Base-by-base conservation (phyloP, 2,329 filamentous ascomycete species). In the Epichloe elymi region DNA sequence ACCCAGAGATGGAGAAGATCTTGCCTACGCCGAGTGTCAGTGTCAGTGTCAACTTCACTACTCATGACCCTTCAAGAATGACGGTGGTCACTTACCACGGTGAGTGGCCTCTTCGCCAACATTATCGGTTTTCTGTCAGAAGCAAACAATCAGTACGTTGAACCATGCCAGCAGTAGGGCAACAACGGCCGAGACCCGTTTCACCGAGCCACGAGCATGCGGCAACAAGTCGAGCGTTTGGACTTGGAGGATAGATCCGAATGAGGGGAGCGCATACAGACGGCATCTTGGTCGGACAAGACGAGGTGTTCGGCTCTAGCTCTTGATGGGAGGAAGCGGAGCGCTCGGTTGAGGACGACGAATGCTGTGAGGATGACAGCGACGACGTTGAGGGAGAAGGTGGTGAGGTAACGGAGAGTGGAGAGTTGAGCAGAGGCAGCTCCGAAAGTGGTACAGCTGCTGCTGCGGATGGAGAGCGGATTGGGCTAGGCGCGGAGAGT, bases 1-100 rank as follows among this genome's bases (percentile, higher is more conserved):
- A 80, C 76, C 82, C 83, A 57, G 76, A 79, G 59, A 80, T 69
- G 65, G 76, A 80, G 69, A 73, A 80, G 68, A 80, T 77, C 71
- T 78, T 79, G 74, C 76, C 76, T 79, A 57, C 30, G 23, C 51
- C 53, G 51, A 44, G 46, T 52, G 59, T 65, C 55, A 44, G 46
- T 53, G 59, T 64, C 55, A 44, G 46, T 53, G 59, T 64, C 55
- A 65, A 60, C 53, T 48, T 48, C 17, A 12, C 11, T 7, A 15
- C 7, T 10, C 8, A n/a, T 43, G 23, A 12, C 10, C n/a, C 14
- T n/a, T 30, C 10, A 30, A 20, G 37, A 12, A 17, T 40, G 33
- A 14, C 20, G 6, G 33, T 48, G 47, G 48, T 37, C 46, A 52
- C 71, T 58, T 65, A 75, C 72, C 72, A 58, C 63, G 56, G 20